Evolutionary conservation across 1,284 basidiomycete genomes (phyloP), one percentile per base, ranked within the genome.

Genomic region (Irpex sp.): DNA sequence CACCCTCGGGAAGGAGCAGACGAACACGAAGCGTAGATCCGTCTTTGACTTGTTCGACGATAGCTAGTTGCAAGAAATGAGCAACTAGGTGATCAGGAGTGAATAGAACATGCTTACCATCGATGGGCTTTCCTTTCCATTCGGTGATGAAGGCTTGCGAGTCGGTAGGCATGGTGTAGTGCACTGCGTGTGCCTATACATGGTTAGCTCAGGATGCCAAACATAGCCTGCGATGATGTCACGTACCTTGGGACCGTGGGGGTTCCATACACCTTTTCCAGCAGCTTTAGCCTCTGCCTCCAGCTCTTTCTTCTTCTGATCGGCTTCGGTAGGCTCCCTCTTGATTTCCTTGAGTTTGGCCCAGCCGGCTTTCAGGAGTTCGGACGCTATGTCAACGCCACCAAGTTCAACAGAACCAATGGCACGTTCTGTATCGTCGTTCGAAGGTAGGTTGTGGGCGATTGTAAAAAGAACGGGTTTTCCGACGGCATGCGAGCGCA

Each of bases 21-120:
- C 97, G 89, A 58, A 93, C 88, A 36, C 96, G 92, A 43, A 98
- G 80, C 58, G 94, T 96, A 49, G 92, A 92, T 57, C 96, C 97
- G 74, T 99, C 96, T 60, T 93, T 87, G 61, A 98, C 95, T 76
- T 93, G 90, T 77, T 99, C 97, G 64, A 99, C 93, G 66, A 97
- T 86, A 59, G 91, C 94, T 94, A 64, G 3, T 39, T n/a, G 8
- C 58, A 49, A 61, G 51, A 66, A 19, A 57, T 13, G 9, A 56
- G 15, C 49, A 59, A 15, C 61, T 59, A 57, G 33, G 49, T 36
- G 26, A 6, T 43, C 39, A 54, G 47, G 50, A 62, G 31, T 17
- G 19, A 60, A 37, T 11, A 51, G 49, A 53, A 33, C 49, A 13
- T 50, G 50, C 4, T 58, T 11, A 90, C 93, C 93, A 72, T 98